phyloP scores from a whole-genome alignment of 176 grass and related monocot species.

The Tillandsia leiboldiana region DNA sequence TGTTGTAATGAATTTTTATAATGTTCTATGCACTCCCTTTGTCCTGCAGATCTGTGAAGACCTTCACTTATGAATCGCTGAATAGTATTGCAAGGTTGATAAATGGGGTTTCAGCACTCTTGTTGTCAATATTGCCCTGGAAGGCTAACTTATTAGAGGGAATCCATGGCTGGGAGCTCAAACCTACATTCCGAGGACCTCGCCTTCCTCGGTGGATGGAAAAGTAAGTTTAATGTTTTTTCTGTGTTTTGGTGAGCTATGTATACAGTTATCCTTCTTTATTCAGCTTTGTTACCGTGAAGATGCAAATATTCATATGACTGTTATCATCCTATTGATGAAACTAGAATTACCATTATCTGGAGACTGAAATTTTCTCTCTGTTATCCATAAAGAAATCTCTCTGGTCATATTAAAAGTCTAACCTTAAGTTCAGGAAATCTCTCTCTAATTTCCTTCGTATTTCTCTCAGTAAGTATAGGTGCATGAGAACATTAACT shows the following conservation, averaged over 20 bases:
- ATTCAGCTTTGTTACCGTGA: background rate
- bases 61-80: constrained; percentile 92
- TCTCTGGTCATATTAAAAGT: too few relatives aligned
- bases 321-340: too few relatives aligned
- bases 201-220: constrained; percentile 97
- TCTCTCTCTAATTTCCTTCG: too few relatives aligned
- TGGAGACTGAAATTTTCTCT: too few relatives aligned
- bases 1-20: constrained; percentile 9
- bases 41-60: constrained; percentile 77
- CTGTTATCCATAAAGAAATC: too few relatives aligned
- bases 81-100: constrained; percentile 90
- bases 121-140: constrained; percentile 69
- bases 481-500: too few relatives aligned
- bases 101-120: constrained; percentile 86
- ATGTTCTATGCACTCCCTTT: background rate
- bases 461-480: too few relatives aligned
- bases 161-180: constrained; percentile 82
- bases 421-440: too few relatives aligned
- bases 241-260: background rate
- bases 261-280: background rate
- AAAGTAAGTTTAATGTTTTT: constrained; percentile 36
- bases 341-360: too few relatives aligned
- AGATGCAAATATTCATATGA: too few relatives aligned
- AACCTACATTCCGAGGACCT: constrained; percentile 68
- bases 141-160: constrained; percentile 89